Conservation (phyloP, 83 land plant genomes). For the Thuja plicata region DNA sequence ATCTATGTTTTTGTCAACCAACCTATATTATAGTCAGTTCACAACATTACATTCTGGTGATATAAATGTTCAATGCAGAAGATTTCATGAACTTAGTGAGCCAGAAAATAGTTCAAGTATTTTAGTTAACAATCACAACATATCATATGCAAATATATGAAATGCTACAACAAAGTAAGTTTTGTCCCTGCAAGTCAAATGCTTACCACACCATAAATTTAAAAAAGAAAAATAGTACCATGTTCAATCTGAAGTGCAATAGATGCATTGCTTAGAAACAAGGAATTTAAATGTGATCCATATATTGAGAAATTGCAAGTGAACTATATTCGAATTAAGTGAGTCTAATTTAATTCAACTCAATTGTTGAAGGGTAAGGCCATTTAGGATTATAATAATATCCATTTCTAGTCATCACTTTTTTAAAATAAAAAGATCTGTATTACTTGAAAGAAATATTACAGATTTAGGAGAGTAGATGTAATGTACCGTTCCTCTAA, state of each 20-base stretch:
- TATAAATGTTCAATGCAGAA: background rate
- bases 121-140: background rate
- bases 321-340: background rate
- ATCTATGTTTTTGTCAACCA: too few relatives aligned
- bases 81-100: background rate
- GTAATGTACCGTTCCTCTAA: too few relatives aligned
- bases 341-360: background rate
- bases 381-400: too few relatives aligned
- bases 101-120: background rate
- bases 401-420: too few relatives aligned
- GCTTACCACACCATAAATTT: background rate
- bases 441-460: too few relatives aligned
- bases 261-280: too few relatives aligned
- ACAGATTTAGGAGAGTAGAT: too few relatives aligned
- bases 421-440: too few relatives aligned
- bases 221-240: too few relatives aligned
- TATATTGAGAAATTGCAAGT: background rate
- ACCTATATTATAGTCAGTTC: too few relatives aligned
- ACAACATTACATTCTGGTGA: too few relatives aligned
- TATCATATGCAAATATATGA: background rate
- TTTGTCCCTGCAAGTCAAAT: background rate
- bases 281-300: too few relatives aligned
- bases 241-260: background rate
- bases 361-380: background rate
- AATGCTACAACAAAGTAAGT: background rate